phyloP scores from a whole-genome alignment of 2,329 filamentous ascomycete species.

The Venturia nashicola region DNA sequence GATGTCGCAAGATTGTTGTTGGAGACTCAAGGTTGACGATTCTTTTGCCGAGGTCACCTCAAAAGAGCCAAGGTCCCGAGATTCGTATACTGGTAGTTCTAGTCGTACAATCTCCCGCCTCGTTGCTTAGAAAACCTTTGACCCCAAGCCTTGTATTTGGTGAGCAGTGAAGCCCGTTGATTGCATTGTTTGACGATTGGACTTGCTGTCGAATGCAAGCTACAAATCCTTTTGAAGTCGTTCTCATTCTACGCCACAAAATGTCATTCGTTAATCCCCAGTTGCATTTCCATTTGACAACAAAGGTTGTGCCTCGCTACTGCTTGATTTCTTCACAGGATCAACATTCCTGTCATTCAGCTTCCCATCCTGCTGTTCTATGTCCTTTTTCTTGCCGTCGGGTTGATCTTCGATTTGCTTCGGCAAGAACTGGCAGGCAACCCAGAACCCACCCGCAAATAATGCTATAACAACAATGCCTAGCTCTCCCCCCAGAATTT shows the following conservation, averaged over 20 bases:
- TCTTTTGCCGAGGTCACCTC: neutral
- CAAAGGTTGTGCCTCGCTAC: neutral
- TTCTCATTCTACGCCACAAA: too few relatives aligned
- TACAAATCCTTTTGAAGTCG: too few relatives aligned
- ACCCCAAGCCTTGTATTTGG: too few relatives aligned
- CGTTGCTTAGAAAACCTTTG: too few relatives aligned
- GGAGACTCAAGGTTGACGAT: neutral
- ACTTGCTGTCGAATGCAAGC: too few relatives aligned
- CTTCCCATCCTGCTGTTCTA: neutral
- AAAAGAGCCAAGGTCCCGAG: neutral
- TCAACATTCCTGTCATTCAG: neutral
- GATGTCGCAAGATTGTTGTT: neutral
- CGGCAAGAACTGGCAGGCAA: neutral
- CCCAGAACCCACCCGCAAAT: neutral
- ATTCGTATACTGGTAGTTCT: too few relatives aligned
- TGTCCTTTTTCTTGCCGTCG: neutral
- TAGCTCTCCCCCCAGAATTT: constrained; percentile 52
- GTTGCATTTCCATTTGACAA: neutral
- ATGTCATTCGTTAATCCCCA: neutral
- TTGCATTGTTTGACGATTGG: too few relatives aligned
- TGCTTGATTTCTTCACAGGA: neutral
- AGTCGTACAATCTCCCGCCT: too few relatives aligned
- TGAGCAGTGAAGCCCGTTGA: too few relatives aligned
- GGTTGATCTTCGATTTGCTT: neutral
- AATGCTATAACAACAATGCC: neutral